Conservation (phyloP, 2,329 filamentous ascomycete species). For the Shiraia bambusicola region DNA sequence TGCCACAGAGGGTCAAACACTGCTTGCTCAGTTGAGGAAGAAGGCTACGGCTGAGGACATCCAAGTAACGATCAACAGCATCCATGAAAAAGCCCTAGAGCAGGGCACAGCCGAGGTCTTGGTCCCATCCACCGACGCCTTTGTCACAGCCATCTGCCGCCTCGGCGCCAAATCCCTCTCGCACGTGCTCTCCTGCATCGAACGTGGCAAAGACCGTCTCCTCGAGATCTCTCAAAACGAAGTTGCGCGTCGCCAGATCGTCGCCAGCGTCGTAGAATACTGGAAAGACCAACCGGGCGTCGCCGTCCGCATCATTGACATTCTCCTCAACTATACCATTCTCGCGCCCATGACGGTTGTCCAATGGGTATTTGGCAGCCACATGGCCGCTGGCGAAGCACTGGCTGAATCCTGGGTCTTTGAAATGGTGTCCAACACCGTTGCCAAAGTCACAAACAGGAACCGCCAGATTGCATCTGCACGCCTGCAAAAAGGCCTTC, state of each 20-base stretch:
- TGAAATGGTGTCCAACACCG: constrained; percentile 86
- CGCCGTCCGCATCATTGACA: constrained; percentile 90
- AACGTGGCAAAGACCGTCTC: constrained; percentile 87
- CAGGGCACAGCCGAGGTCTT: constrained; percentile 71
- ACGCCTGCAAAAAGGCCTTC: constrained; percentile 58
- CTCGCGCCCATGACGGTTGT: constrained; percentile 82
- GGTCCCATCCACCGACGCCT: constrained; percentile 86
- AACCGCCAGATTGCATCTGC: constrained; percentile 76
- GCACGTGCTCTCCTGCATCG: constrained; percentile 92
- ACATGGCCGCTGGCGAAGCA: constrained; percentile 62
- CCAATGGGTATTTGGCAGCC: constrained; percentile 80
- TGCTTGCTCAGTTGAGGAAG: constrained; percentile 75
- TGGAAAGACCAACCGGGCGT: constrained; percentile 92
- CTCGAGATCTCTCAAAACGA: constrained; percentile 74
- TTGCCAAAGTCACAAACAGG: constrained; percentile 85
- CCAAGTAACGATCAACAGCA: constrained; percentile 75
- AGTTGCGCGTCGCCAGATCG: constrained; percentile 80
- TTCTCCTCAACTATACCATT: constrained; percentile 95
- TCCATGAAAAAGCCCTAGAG: constrained; percentile 75
- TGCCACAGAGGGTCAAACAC: constrained; percentile 77
- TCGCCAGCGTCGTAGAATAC: constrained; percentile 85
- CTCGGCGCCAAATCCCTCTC: constrained; percentile 94
- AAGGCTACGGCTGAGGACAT: constrained; percentile 87
- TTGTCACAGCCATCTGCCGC: constrained; percentile 89
- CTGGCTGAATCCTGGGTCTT: constrained; percentile 77